phyloP scores from a whole-genome alignment of 345 rosid genomes.

The Populus simonii region DNA sequence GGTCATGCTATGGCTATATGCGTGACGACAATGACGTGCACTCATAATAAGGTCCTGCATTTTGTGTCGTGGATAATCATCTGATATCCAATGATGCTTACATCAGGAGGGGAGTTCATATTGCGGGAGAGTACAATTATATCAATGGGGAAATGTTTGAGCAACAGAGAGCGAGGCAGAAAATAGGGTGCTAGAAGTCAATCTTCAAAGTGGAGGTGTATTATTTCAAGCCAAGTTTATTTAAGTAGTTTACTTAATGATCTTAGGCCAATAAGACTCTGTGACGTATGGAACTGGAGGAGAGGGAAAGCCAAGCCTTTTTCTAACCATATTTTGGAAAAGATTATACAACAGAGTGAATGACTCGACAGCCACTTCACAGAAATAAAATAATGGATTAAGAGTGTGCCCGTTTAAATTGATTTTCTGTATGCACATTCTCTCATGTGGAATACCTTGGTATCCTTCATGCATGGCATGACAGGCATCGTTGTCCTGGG shows the following conservation, averaged over 20 bases:
- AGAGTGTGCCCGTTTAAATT: constrained; percentile 7
- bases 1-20: constrained; percentile 19
- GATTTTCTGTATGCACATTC: not conserved
- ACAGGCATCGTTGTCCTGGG: not conserved
- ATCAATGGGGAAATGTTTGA: constrained; percentile 34
- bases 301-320: constrained; percentile 26
- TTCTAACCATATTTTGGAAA: constrained; percentile 2
- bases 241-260: constrained; percentile 11
- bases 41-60: constrained; percentile 9
- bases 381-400: constrained; percentile 10
- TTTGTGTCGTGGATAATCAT: constrained; percentile 50
- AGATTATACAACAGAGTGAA: constrained; percentile 11
- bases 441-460: not conserved
- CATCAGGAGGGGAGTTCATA: constrained; percentile 36
- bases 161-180: constrained; percentile 27
- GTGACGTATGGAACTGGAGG: constrained; percentile 33
- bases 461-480: not conserved
- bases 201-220: constrained; percentile 36
- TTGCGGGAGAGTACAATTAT: constrained; percentile 58
- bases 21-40: constrained; percentile 15
- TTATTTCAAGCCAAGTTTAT: constrained; percentile 19
- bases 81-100: constrained; percentile 43
- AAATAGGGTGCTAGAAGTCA: constrained; percentile 44
- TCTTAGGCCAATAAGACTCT: constrained; percentile 26
- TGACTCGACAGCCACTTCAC: constrained; percentile 38